Base-by-base conservation (phyloP, 192 early-diverging fungal species). In the Coemansia sp. region DNA sequence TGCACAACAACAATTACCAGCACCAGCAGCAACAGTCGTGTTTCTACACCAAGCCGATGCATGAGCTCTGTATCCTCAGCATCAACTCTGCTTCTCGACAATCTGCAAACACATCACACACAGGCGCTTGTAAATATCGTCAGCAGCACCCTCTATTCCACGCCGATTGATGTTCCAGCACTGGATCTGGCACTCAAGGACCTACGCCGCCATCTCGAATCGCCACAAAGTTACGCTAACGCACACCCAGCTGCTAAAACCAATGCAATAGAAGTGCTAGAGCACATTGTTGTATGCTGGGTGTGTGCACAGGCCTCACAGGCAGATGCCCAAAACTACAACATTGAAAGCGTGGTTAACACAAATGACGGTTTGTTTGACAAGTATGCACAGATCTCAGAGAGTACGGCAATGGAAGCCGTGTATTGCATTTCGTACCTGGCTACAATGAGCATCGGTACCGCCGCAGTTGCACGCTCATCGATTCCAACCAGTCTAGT, bases 231-330 rank as follows among this genome's bases (percentile, higher is more conserved):
- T 56, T 61, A 25, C 38, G 17, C 56, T 22, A 65, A 64, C 25
- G 61, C 61, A 39, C 71, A 79, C 43, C 77, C 77, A 11, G 77
- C 72, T 2, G 70, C 68, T 5, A 72, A 74, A 17, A 79, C 77
- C 14, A 80, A 71, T n/a, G 69, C 69, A 12, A 68, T 62, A 16
- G 58, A 68, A 41, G 69, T 80, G 17, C 51, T 71, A 7, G 72
- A 74, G 54, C 77, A 68, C 37, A 69, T 80, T 14, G 57, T 80
- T 16, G 38, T 80, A 6, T 80, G 77, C 66, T 80, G 77, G 77
- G 72, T 80, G 5, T 80, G 77, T 37, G 72, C 77, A 9, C 65
- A 65, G 0, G 77, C 77, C 11, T 54, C 72, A 0, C 72, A 80
- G 7, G 62, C 72, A 0, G 77, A 80, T 22, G 69, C 58, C 16